phyloP scores from a whole-genome alignment of 2,329 filamentous ascomycete genomes.

The Blastomyces silverae region DNA sequence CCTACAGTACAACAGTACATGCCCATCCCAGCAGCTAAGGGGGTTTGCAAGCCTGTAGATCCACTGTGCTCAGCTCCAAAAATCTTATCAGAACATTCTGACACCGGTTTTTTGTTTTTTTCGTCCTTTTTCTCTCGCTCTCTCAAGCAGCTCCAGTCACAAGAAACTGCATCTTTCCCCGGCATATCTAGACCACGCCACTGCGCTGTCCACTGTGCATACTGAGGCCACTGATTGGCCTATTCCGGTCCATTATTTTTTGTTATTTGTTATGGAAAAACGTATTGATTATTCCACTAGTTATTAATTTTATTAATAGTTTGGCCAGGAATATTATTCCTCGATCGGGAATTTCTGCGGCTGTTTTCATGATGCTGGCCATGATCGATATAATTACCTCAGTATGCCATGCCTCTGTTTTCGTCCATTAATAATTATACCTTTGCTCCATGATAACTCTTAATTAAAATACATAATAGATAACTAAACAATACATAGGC shows the following conservation, averaged over 20 bases:
- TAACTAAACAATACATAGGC: too few relatives aligned
- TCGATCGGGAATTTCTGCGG: neutral
- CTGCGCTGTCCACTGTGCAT: neutral
- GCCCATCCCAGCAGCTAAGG: too few relatives aligned
- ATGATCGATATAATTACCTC: neutral
- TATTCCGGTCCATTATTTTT: neutral
- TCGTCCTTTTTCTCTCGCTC: neutral
- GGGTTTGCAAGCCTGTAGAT: too few relatives aligned
- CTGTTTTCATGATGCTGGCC: neutral
- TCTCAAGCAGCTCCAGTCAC: neutral
- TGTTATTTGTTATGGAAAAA: neutral
- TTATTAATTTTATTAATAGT: neutral
- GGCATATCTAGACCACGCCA: conserved; percentile 4
- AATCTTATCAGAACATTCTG: too few relatives aligned
- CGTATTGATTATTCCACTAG: neutral
- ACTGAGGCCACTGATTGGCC: neutral
- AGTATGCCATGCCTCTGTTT: conserved; percentile 2
- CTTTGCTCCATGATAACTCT: neutral
- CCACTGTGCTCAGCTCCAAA: too few relatives aligned
- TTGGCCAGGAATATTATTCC: neutral
- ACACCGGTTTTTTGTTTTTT: neutral
- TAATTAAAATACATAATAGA: too few relatives aligned
- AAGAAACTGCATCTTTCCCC: conserved; percentile 4
- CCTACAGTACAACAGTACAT: too few relatives aligned
- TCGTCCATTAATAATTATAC: neutral